phyloP scores from a whole-genome alignment of 345 rosid species.

The Heritiera littoralis region DNA sequence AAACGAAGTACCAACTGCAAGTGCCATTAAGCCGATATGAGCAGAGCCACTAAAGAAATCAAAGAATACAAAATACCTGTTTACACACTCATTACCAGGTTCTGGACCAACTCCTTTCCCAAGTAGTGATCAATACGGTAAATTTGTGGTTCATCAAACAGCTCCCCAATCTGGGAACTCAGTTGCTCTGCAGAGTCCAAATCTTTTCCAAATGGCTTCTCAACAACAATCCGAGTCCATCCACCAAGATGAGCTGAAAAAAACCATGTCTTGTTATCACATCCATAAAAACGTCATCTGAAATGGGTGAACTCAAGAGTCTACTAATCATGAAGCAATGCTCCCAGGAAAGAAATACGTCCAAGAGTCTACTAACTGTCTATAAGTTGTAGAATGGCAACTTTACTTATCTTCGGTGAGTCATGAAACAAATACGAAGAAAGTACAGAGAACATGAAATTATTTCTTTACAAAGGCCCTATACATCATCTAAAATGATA shows the following conservation, averaged over 20 bases:
- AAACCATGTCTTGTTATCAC: background rate
- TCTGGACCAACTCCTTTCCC: constrained; percentile 97
- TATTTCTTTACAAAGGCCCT: background rate
- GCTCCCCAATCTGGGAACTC: constrained; percentile 79
- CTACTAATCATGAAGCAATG: background rate
- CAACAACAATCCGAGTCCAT: constrained; percentile 95
- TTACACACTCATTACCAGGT: constrained; percentile 61
- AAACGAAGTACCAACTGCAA: constrained; percentile 93
- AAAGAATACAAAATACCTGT: constrained; percentile 11
- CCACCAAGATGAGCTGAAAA: constrained; percentile 85
- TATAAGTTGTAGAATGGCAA: background rate
- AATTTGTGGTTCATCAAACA: constrained; percentile 91
- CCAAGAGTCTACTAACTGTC: background rate
- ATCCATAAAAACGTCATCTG: background rate
- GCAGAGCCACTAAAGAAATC: constrained; percentile 17
- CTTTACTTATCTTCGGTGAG: background rate
- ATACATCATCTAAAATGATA: constrained; percentile 15
- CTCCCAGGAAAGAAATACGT: background rate
- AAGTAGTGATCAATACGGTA: constrained; percentile 95
- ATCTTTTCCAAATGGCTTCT: constrained; percentile 96
- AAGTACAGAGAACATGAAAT: constrained; percentile 7
- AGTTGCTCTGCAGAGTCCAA: constrained; percentile 81
- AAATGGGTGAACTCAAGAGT: background rate
- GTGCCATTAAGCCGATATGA: constrained; percentile 27
- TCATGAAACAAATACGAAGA: constrained; percentile 1